Base-by-base conservation (phyloP, 768 basidiomycete species). In the Boletus speciosus region DNA sequence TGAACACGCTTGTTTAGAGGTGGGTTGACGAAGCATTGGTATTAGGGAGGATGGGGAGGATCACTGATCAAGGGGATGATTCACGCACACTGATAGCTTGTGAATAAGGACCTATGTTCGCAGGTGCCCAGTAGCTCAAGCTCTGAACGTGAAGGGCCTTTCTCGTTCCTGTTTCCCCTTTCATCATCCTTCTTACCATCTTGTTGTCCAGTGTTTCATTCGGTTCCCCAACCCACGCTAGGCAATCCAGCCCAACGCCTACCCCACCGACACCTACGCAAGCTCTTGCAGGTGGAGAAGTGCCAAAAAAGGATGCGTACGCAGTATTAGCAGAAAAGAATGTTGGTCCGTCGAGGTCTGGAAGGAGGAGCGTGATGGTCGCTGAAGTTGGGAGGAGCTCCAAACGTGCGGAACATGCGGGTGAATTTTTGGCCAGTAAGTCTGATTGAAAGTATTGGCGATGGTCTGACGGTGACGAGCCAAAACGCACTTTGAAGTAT, bases 21-120 rank as follows among this genome's bases (percentile, higher is more conserved):
- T 23, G 34, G 23, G 4, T 16, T 25, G 11, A 44, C n/a, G 23
- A 25, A 5, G 6, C 35, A 6, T 41, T 16, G 16, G n/a, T 32
- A n/a, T 14, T 10, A 39, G n/a, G 34, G 42, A 53, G 32, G 25
- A 25, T 15, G 48, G 6, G 25, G 39, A 32, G 16, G 31, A 42
- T 32, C 40, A 32, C 25, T 7, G 6, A 49, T 12, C 19, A 50
- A 36, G 21, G 40, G 1, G 27, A 42, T 23, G 40, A 58, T 47
- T 40, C 49, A 73, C 84, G 62, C 49, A 95, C 96, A 48, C 78
- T 76, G 59, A 98, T 82, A 2, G 93, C 89, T 72, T 99, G 97
- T 5, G 93, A 97, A 70, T 99, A 99, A 5, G 97, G 97, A 0
- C 97, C 97, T 51, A 99, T 98, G 68, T 98, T 99, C 10, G 97